A percentile compares a stretch with the other conserved stretches of the same genome.
These are phyloP conservation scores for Globisporangium perplexum DNA, from an alignment of 352 stramenopile genomes.

Conservation along the genomic window DNA sequence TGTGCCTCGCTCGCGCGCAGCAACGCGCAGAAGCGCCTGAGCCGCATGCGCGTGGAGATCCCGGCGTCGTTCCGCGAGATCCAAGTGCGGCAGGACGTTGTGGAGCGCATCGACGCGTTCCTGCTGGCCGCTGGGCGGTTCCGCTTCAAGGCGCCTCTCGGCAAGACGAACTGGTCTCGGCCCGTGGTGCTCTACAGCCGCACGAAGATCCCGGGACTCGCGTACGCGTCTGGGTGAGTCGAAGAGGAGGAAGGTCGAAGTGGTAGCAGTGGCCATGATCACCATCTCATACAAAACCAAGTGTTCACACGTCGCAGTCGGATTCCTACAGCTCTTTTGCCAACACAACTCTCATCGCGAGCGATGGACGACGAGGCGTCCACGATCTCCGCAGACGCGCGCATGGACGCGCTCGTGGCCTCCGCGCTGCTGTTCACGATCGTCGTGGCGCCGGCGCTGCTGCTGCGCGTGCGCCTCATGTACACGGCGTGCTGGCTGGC, in stretches of 20 bases:
- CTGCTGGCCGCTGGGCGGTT: slow-evolving; percentile 53
- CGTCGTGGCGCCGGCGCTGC: slow-evolving; percentile 45
- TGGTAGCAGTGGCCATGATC: not conserved
- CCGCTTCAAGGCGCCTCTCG: slow-evolving; percentile 48
- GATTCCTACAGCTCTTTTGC: no score
- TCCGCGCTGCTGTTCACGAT: slow-evolving; percentile 53
- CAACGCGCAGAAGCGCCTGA: slow-evolving; percentile 66
- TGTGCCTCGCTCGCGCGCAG: slow-evolving; percentile 1
- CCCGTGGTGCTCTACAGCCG: slow-evolving; percentile 70
- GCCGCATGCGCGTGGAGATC: slow-evolving; percentile 36
- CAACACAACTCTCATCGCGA: no score
- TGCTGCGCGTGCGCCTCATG: slow-evolving; percentile 62
- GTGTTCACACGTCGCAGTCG: slow-evolving; percentile 6
- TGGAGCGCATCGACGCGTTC: slow-evolving; percentile 64
- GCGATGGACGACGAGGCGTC: slow-evolving; percentile 4
- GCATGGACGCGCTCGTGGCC: slow-evolving; percentile 43
- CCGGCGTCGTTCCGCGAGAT: slow-evolving; percentile 57
- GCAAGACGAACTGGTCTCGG: slow-evolving; percentile 81
- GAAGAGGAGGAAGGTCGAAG: no score
- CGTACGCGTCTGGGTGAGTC: slow-evolving; percentile 15
- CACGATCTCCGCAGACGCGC: slow-evolving; percentile 6
- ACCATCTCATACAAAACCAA: not conserved
- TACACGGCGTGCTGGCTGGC: slow-evolving; percentile 77
- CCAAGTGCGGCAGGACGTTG: slow-evolving; percentile 51
- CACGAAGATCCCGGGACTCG: slow-evolving; percentile 34